A percentile compares a stretch with the other conserved stretches of the same genome.
Evolutionary conservation across 371 early-diverging fungal genomes (phyloP).

Genomic region (Mucor racemosus): DNA sequence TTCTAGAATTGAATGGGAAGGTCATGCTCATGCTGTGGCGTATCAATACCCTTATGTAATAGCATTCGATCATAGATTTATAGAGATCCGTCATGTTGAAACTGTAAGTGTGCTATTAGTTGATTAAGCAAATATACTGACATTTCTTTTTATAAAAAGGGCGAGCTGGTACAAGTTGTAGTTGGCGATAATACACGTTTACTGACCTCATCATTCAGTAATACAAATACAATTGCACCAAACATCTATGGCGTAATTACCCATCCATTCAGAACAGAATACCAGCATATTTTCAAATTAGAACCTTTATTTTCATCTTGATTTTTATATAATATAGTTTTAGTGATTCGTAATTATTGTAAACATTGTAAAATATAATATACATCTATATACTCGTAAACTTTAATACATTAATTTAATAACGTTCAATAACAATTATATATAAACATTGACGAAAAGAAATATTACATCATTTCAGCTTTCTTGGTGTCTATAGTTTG

Average conservation of each 20-base stretch:
- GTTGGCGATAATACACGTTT: conserved; percentile 35
- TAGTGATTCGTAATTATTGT: no score
- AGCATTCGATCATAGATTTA: conserved; percentile 87
- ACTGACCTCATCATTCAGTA: conserved; percentile 21
- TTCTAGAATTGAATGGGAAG: conserved; percentile 49
- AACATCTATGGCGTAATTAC: conserved; percentile 40
- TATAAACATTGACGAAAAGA: no score
- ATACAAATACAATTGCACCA: conserved; percentile 23
- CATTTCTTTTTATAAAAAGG: conserved; percentile 14
- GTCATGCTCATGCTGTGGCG: conserved; percentile 61
- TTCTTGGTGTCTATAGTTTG: no score
- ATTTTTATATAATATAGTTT: background rate
- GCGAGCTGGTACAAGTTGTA: conserved; percentile 37
- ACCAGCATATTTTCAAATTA: conserved; percentile 39
- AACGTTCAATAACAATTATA: no score
- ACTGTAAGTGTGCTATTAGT: conserved; percentile 64
- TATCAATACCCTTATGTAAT: conserved; percentile 79
- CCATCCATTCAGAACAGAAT: conserved; percentile 32
- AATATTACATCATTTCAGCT: no score
- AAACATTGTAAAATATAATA: no score
- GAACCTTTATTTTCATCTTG: conserved; percentile 1
- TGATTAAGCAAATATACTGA: conserved; percentile 68
- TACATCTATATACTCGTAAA: no score
- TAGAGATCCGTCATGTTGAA: conserved; percentile 86
- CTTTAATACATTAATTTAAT: no score